phyloP scores from a whole-genome alignment of 768 basidiomycete genomes.

The Trametes cubensis region DNA sequence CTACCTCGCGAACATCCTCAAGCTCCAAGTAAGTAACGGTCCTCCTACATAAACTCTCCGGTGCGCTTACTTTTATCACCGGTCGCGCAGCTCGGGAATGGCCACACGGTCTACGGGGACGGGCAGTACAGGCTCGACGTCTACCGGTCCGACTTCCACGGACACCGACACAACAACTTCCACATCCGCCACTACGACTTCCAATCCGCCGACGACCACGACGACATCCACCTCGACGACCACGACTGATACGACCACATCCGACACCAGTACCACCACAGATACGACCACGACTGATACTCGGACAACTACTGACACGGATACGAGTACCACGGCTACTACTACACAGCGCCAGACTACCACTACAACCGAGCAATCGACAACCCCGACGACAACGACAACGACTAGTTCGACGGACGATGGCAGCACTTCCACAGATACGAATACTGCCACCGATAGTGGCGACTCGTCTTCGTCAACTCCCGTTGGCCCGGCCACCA shows the following conservation, averaged over 20 bases:
- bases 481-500: neutral
- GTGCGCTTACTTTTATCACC: neutral
- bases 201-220: neutral
- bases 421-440: neutral
- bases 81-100: slow-evolving; percentile 3
- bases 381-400: neutral
- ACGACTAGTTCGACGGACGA: neutral
- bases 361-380: neutral
- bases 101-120: neutral
- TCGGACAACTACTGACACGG: slow-evolving; percentile 24
- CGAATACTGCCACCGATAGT: neutral
- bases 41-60: neutral
- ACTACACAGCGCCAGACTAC: slow-evolving; percentile 14
- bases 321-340: slow-evolving; percentile 15
- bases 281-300: slow-evolving; percentile 21
- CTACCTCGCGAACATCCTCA: slow-evolving; percentile 18
- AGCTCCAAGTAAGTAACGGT: slow-evolving; percentile 1
- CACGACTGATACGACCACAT: slow-evolving; percentile 10
- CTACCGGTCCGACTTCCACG: slow-evolving; percentile 8
- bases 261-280: slow-evolving; percentile 7
- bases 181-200: slow-evolving; percentile 8
- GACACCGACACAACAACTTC: neutral
- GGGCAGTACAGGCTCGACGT: neutral
- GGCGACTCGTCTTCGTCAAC: neutral
- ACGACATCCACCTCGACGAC: slow-evolving; percentile 16